These are phyloP conservation scores for Solanum habrochaites DNA, from an alignment of 257 asterid species.

Conservation along the genomic window DNA sequence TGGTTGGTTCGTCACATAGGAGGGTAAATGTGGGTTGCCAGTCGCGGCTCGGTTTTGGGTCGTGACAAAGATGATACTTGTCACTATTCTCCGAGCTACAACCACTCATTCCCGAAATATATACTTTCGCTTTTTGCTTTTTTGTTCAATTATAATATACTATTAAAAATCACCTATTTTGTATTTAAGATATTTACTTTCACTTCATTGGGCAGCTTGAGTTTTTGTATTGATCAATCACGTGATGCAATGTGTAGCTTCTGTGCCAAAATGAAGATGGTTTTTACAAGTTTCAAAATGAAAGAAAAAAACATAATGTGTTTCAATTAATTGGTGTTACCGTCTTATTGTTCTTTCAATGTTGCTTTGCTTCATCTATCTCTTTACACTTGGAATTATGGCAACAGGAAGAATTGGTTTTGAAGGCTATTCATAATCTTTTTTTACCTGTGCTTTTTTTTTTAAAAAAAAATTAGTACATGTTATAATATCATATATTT, in stretches of 20 bases:
- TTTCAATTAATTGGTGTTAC: background rate
- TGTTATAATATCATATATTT: too few species aligned
- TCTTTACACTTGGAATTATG: background rate
- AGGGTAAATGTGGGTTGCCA: too few species aligned
- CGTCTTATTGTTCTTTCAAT: background rate
- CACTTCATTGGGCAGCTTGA: conserved; percentile 55
- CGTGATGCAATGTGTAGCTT: conserved; percentile 95
- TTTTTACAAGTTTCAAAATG: background rate
- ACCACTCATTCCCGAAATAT: background rate
- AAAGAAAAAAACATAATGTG: background rate
- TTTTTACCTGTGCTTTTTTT: too few species aligned
- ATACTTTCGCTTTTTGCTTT: background rate
- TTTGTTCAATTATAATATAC: background rate
- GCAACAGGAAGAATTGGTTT: too few species aligned
- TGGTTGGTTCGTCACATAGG: too few species aligned
- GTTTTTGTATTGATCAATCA: conserved; percentile 81
- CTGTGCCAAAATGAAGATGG: conserved; percentile 35
- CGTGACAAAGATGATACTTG: too few species aligned
- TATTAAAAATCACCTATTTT: too few species aligned
- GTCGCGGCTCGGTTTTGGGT: too few species aligned
- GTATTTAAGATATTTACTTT: conserved; percentile 38
- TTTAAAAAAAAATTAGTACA: too few species aligned
- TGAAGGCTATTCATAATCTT: too few species aligned
- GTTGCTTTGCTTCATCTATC: background rate
- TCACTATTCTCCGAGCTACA: background rate